Evolutionary conservation across 148 eudicot genomes (phyloP), one percentile per base, ranked within the genome.

Genomic region (Cornus suecica): DNA sequence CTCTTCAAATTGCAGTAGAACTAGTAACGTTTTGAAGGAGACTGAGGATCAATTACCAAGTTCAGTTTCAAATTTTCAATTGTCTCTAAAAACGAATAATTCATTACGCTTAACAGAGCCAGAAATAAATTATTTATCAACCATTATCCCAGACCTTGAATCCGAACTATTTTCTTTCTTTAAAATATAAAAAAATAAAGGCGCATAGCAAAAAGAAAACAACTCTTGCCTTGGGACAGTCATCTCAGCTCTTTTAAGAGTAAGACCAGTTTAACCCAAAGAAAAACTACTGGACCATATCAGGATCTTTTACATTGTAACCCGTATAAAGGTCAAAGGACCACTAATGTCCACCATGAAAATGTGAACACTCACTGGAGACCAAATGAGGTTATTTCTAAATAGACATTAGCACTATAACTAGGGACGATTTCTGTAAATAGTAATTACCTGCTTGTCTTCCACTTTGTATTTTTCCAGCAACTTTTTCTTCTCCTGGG

Each of bases 401-500:
- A 34, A 20, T 23, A 64, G 23, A 15, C 29, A 24, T 11, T 18
- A 24, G 14, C 16, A 56, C 5, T 31, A 30, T 37, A 31, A 30
- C 23, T 15, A 52, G 30, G 25, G 23, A 54, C 25, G 15, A 52
- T 26, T 23, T 48, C 14, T 22, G 20, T 32, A 69, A 31, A 23
- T 32, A 54, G 8, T 2, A 67, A 65, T 28, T 22, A 90, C 94
- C 91, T 87, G 89, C 20, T 76, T 84, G 56, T 82, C 89, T 56
- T 83, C 75, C 68, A 88, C 68, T 23, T 31, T 41, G 54, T 83
- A 85, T 68, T 86, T 88, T 79, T 79, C 56, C 68, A 90, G 87
- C 71, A 90, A 71, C 25, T 62, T 76, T 68, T 81, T 81, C 86
- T 87, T 88, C 82, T 86, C 87, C 56, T 73, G 84, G n/a, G 78